These are phyloP conservation scores for Coemansia sp. DNA, from an alignment of 192 early-diverging fungal species.

Conservation along the genomic window DNA sequence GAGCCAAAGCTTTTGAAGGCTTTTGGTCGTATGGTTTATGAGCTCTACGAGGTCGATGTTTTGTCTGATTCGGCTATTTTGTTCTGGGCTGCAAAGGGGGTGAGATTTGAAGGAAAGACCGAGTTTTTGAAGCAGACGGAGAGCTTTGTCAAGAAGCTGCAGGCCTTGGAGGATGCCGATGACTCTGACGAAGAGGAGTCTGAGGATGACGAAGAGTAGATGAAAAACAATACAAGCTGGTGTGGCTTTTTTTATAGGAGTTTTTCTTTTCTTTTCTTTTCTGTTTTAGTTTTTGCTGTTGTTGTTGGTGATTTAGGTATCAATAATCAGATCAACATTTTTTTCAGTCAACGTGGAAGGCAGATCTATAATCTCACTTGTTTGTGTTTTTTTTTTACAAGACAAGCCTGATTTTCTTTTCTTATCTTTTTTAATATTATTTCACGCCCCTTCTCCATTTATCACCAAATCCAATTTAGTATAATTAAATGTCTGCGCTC, in stretches of 20 bases:
- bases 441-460: neutral
- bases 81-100: slow-evolving; percentile 94
- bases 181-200: slow-evolving; percentile 48
- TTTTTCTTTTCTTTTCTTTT: neutral
- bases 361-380: too few relatives aligned
- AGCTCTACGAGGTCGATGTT: slow-evolving; percentile 89
- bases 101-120: slow-evolving; percentile 83
- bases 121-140: slow-evolving; percentile 94
- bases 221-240: neutral
- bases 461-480: neutral
- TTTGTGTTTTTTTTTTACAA: too few relatives aligned
- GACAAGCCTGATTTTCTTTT: too few relatives aligned
- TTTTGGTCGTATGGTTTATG: slow-evolving; percentile 79
- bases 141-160: slow-evolving; percentile 82
- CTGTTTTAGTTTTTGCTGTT: neutral
- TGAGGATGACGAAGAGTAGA: slow-evolving; percentile 4
- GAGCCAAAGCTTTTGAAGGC: slow-evolving; percentile 87
- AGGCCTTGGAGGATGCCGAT: slow-evolving; percentile 68
- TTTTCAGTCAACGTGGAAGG: too few relatives aligned
- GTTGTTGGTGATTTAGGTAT: neutral
- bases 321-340: too few relatives aligned
- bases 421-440: neutral
- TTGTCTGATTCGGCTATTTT: slow-evolving; percentile 89
- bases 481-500: neutral
- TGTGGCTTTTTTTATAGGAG: neutral